Percentiles rank a stretch among this genome's conserved stretches.
These are phyloP conservation scores for Phlyctochytrium bullatum DNA, from an alignment of 192 early-diverging fungal species.

Conservation along the genomic window DNA sequence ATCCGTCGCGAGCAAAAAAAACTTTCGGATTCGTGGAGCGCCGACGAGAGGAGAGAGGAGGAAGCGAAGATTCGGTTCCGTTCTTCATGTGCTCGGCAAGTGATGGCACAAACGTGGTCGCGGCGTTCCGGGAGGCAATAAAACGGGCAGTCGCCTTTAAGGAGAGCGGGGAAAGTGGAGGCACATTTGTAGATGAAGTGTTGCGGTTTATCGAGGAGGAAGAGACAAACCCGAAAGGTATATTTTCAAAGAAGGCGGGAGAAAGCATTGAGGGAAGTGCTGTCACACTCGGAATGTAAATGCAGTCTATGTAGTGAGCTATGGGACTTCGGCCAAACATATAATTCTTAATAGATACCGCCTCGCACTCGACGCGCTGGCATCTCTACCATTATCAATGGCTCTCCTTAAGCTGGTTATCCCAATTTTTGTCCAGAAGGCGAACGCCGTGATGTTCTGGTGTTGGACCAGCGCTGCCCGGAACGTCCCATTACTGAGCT, in stretches of 20 bases:
- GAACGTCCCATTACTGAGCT: too few relatives aligned
- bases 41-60: conserved; percentile 30
- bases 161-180: conserved; percentile 30
- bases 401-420: too few relatives aligned
- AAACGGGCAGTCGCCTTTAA: conserved; percentile 43
- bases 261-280: not conserved
- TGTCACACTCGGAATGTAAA: too few relatives aligned
- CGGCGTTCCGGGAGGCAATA: conserved; percentile 52
- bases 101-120: conserved; percentile 59
- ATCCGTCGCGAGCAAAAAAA: conserved; percentile 51
- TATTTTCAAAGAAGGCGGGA: conserved; percentile 14
- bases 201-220: conserved; percentile 49
- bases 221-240: conserved; percentile 20
- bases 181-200: conserved; percentile 51
- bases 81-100: conserved; percentile 48
- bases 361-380: too few relatives aligned
- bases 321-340: too few relatives aligned
- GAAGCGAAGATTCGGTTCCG: conserved; percentile 15
- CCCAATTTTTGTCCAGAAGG: too few relatives aligned
- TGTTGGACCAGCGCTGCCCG: too few relatives aligned
- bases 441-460: too few relatives aligned
- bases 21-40: conserved; percentile 51
- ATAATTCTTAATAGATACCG: too few relatives aligned
- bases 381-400: too few relatives aligned
- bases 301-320: too few relatives aligned